Evolutionary conservation across 1,284 basidiomycete genomes (phyloP), one percentile per base, ranked within the genome.

Genomic region (Afroboletus lepidellus): DNA sequence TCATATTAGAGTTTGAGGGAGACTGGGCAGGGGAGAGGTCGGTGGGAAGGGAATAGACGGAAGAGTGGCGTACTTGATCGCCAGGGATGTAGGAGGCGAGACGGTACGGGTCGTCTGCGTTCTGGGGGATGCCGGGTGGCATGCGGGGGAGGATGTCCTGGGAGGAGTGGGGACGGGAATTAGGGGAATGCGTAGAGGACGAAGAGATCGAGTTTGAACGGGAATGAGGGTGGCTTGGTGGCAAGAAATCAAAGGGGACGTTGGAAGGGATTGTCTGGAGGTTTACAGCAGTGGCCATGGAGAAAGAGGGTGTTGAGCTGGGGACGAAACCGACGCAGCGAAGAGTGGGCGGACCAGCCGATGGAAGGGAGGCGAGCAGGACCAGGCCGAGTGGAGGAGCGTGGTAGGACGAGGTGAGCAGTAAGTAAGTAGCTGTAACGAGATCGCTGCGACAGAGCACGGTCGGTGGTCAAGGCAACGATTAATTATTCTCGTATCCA

Each of bases 151-250:
- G 54, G 62, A 70, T 63, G 61, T 84, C 84, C 67, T 87, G 86
- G 59, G 87, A 84, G 53, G 87, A 90, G 60, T 86, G 84, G 42
- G 87, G 87, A 38, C 87, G 80, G 41, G 87, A 89, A 64, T 77
- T 77, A 60, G 84, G 80, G 3, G 85, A 85, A 63, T 83, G 81
- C 50, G 84, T 81, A 53, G 84, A 85, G 49, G 80, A 77, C 46
- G 87, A 89, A 41, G 87, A 87, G 65, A 87, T 79, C 21, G 88
- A 91, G 68, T 78, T 81, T 43, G 88, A 89, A 67, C 87, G 81
- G 36, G 88, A 88, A 68, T 87, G 87, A 56, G 74, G 74, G 64
- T 78, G 76, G 57, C 77, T 79, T 54, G 77, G 69, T 45, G 82
- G 81, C 50, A 86, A 72, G 69, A 87, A 87, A 69, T 88, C 85